phyloP scores from a whole-genome alignment of 148 eudicot genomes.

The Amaranthus palmeri region DNA sequence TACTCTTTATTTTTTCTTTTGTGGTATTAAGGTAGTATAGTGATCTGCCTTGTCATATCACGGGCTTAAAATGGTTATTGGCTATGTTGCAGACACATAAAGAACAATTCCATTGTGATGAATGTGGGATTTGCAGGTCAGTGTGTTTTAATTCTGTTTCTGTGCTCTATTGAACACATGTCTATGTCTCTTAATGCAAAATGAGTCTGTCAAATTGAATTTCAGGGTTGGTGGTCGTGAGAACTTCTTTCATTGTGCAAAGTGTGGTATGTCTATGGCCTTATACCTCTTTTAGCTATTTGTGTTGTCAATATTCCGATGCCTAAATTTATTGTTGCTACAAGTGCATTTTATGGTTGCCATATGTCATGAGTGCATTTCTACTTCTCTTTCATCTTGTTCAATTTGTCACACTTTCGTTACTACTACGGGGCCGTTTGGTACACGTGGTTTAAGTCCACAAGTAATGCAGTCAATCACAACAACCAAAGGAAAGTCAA shows the following conservation, averaged over 20 bases:
- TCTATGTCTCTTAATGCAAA: constrained; percentile 6
- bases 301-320: background rate
- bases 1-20: background rate
- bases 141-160: constrained; percentile 9
- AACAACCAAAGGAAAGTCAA: too few relatives aligned
- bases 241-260: constrained; percentile 82
- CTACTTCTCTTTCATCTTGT: background rate
- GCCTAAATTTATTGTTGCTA: background rate
- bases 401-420: background rate
- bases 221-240: constrained; percentile 94
- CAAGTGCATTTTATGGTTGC: too few relatives aligned
- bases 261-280: constrained; percentile 61
- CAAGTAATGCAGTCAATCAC: too few relatives aligned
- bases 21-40: background rate
- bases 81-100: constrained; percentile 47
- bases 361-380: background rate
- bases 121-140: constrained; percentile 97
- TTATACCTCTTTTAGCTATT: constrained; percentile 3
- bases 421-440: too few relatives aligned
- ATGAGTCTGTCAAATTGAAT: constrained; percentile 12
- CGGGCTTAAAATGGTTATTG: background rate
- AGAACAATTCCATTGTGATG: constrained; percentile 77
- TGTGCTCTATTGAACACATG: background rate
- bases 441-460: too few relatives aligned
- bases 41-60: background rate